Conservation (phyloP, 2,329 filamentous ascomycete genomes). For the Paracoccidioides lutzii region DNA sequence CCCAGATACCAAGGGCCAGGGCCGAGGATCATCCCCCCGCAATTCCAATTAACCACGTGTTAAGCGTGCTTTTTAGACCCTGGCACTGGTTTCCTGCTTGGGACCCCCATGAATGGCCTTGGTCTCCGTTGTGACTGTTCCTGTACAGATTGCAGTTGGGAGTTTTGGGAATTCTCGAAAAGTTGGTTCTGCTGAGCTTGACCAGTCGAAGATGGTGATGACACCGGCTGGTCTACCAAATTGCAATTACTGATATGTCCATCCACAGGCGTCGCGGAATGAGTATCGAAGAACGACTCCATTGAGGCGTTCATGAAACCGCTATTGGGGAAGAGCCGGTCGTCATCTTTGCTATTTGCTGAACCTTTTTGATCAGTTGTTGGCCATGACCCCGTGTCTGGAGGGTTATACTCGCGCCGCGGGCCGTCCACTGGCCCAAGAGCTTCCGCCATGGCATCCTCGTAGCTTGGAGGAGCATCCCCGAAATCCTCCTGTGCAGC, state of each 20-base stretch:
- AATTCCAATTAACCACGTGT: background rate
- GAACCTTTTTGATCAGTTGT: conserved; percentile 28
- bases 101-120: conserved; percentile 23
- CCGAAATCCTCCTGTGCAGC: conserved; percentile 29
- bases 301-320: conserved; percentile 12
- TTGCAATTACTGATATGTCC: background rate
- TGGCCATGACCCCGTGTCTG: conserved; percentile 19
- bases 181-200: background rate
- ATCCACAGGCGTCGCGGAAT: background rate
- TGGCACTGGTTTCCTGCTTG: conserved; percentile 27
- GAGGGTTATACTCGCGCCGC: conserved; percentile 41
- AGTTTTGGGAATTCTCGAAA: conserved; percentile 8
- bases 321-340: conserved; percentile 14
- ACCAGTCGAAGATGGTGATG: background rate
- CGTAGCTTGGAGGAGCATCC: conserved; percentile 87
- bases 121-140: conserved; percentile 12
- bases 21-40: no score
- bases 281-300: conserved; percentile 23
- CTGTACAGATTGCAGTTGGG: conserved; percentile 9
- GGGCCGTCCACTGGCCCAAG: conserved; percentile 61
- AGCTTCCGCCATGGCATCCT: conserved; percentile 76
- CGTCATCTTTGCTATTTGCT: conserved; percentile 21
- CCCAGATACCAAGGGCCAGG: background rate
- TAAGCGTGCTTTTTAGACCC: conserved; percentile 3
- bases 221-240: background rate